A percentile compares a stretch with the other conserved stretches of the same genome.
Conservation (phyloP, 768 basidiomycete species). For the Dioszegia hungarica region DNA sequence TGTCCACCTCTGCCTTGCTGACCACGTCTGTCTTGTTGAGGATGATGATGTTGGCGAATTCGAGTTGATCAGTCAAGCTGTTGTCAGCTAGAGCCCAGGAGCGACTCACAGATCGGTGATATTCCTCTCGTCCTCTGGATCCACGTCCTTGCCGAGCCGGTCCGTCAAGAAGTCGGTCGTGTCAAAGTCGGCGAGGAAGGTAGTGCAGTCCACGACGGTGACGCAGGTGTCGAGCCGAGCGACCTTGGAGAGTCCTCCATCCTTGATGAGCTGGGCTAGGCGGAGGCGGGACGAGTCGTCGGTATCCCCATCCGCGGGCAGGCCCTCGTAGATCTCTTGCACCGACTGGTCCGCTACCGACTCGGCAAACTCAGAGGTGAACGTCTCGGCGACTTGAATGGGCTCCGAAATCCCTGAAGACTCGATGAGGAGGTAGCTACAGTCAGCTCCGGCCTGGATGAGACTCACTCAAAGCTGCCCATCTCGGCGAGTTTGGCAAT, state of each 20-base stretch:
- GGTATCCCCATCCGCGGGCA: constrained; percentile 12
- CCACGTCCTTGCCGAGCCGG: constrained; percentile 39
- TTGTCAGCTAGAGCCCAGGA: background rate
- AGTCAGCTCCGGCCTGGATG: background rate
- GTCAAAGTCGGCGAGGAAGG: constrained; percentile 40
- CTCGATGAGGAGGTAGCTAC: constrained; percentile 47
- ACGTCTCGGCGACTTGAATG: constrained; percentile 48
- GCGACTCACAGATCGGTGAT: constrained; percentile 32
- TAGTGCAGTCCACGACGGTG: constrained; percentile 42
- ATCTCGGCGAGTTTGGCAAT: constrained; percentile 40
- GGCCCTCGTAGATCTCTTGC: constrained; percentile 28
- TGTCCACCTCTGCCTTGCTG: constrained; percentile 14
- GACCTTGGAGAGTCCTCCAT: constrained; percentile 41
- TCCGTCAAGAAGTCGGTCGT: constrained; percentile 48
- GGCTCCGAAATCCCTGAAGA: constrained; percentile 46
- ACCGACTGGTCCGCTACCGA: constrained; percentile 17
- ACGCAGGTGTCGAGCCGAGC: constrained; percentile 46
- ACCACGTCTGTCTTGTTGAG: constrained; percentile 47
- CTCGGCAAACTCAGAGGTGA: constrained; percentile 42
- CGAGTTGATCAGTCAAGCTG: constrained; percentile 47
- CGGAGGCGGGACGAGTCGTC: background rate
- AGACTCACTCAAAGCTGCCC: constrained; percentile 35
- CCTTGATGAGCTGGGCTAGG: constrained; percentile 41
- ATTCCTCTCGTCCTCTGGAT: constrained; percentile 48
- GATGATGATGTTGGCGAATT: constrained; percentile 47